Percentiles rank a stretch among this genome's conserved stretches.
These are phyloP conservation scores for Leucoagaricus sp. DNA, from an alignment of 1,284 basidiomycete species.

Conservation along the genomic window DNA sequence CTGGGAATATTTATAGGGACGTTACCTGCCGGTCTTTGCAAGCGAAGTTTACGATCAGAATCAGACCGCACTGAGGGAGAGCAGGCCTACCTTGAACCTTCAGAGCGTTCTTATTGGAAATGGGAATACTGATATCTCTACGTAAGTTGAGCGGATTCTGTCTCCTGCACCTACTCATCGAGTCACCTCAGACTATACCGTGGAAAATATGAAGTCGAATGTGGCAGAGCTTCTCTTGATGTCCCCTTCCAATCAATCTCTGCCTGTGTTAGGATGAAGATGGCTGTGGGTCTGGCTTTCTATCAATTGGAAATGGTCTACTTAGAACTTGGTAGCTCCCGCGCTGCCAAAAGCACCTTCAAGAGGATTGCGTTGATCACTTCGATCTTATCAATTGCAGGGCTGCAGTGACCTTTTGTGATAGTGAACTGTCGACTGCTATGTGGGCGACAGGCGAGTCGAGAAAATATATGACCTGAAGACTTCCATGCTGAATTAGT, in stretches of 20 bases:
- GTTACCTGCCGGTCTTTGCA: conserved; percentile 82
- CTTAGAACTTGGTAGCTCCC: conserved; percentile 42
- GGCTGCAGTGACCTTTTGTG: conserved; percentile 66
- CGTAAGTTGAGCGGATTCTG: conserved; percentile 34
- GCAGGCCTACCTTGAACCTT: conserved; percentile 68
- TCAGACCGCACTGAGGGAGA: conserved; percentile 49
- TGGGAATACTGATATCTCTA: conserved; percentile 63
- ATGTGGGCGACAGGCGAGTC: conserved; percentile 55
- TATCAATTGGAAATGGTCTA: not conserved
- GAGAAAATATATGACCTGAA: too few species aligned
- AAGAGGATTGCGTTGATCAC: conserved; percentile 48
- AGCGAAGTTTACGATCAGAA: conserved; percentile 80
- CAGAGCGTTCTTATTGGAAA: conserved; percentile 65
- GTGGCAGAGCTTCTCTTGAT: conserved; percentile 53
- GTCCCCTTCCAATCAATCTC: conserved; percentile 47
- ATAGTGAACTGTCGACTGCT: conserved; percentile 49
- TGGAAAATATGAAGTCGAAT: conserved; percentile 67
- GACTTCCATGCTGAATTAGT: not conserved
- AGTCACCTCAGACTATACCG: conserved; percentile 47
- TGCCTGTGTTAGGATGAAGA: conserved; percentile 62
- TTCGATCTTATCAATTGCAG: conserved; percentile 65
- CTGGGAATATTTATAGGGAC: conserved; percentile 53
- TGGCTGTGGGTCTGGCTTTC: conserved; percentile 41
- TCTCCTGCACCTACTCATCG: not conserved
- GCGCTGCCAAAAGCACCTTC: conserved; percentile 51